Base-by-base conservation (phyloP, 176 grass and related monocot species). In the Hyparrhenia diplandra region DNA sequence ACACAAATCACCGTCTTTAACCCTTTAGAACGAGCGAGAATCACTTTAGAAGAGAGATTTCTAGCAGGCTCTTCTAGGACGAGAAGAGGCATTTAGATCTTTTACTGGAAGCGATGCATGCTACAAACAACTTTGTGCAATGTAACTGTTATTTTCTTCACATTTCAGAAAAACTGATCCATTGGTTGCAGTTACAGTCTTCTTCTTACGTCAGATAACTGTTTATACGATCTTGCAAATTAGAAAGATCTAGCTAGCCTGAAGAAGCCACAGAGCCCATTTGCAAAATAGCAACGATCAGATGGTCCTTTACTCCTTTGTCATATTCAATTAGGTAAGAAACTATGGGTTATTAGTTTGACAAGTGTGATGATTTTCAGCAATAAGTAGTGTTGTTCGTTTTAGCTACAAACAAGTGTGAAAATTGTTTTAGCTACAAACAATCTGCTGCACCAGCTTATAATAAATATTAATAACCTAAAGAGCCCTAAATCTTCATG, bases 31-130 rank as follows among this genome's bases (percentile, higher is more conserved):
- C 77, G 57, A 76, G 64, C 62, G 28, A 80, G 42, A 76, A 77
- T 35, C 72, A 59, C 87, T 85, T 85, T 77, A 35, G 55, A 76
- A 81, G 31, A 81, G 27, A 85, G 34, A 13, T 89, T 82, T 89
- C 17, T 10, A 77, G 58, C 64, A 65, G 64, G 64, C 21, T 59
- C 10, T 0, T 70, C 76, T 55, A 63, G 49, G 25, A 83, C 55
- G 73, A 64, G 55, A 36, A 3, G 75, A 52, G 47, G 68, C 60
- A 67, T 79, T 41, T 71, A 47, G 8, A 77, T 77, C 77, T 81
- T n/a, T 80, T 31, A 59, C 10, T 36, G 76, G 51, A 21, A n/a
- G 51, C 27, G 54, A 69, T 60, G 81, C 10, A 42, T 42, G 40
- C 13, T 41, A 62, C 62, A 41, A 75, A 61, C 61, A 69, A 34